Base-by-base conservation (phyloP, 2,329 filamentous ascomycete species). In the Bipolaris cookei region DNA sequence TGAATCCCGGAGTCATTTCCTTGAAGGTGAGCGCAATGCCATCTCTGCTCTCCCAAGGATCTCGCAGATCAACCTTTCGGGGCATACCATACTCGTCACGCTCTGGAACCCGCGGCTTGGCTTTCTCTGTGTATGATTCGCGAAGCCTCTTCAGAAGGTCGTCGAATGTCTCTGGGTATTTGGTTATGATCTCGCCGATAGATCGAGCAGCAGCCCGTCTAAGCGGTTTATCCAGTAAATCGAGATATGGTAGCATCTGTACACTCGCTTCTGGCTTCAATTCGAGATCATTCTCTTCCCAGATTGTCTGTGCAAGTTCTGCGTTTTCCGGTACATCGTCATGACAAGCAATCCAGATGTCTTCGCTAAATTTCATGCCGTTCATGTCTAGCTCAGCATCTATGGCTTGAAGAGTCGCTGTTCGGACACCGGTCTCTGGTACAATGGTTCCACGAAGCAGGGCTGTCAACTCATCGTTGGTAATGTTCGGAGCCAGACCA, bases 11-110 rank as follows among this genome's bases (percentile, higher is more conserved):
- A 1, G 91, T 87, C 63, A 99, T 84, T 67, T 95, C 90, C 75
- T 88, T 91, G 79, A 97, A 96, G 2, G 92, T 89, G 20, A 92
- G 83, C 7, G 92, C 94, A 67, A 97, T 89, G 52, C 95, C 95
- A 70, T 96, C 93, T 64, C 96, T 86, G 11, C 87, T 86, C 75
- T 97, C 92, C 94, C 94, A 99, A 1, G 89, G 90, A 77, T 99
- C 95, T 4, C 90, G 85, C 10, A 92, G 81, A 64, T 98, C 91
- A 72, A 89, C 88, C 78, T 96, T 98, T 70, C 88, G 89, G 3
- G 92, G 90, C 90, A 99, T 97, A 51, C 96, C 95, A 72, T 92
- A 98, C 62, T 94, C 90, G 72, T 99, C 94, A 37, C 94, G 87
- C 68, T 94, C 88, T 10, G 92, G 91, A 44, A 90, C 86, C 57